Evolutionary conservation across 768 basidiomycete genomes (phyloP).

Genomic region (Podaxis sp.): DNA sequence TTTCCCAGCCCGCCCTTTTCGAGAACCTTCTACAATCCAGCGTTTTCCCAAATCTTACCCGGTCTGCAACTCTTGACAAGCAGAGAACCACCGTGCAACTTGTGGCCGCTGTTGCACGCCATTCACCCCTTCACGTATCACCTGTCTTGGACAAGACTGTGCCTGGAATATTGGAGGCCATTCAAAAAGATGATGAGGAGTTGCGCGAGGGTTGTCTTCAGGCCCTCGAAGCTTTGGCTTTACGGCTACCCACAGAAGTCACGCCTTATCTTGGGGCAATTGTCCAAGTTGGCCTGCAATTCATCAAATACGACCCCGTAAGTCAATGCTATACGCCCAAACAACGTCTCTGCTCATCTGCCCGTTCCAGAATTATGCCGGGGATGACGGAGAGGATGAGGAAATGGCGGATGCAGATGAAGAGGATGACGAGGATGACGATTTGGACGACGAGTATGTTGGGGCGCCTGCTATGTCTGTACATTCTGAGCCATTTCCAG

Average conservation of each 20-base stretch:
- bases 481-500: slow-evolving; percentile 36
- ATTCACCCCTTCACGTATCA: slow-evolving; percentile 67
- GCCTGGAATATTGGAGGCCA: slow-evolving; percentile 68
- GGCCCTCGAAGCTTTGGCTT: slow-evolving; percentile 83
- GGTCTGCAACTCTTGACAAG: slow-evolving; percentile 58
- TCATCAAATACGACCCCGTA: slow-evolving; percentile 94
- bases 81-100: slow-evolving; percentile 80
- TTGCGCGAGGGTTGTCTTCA: slow-evolving; percentile 78
- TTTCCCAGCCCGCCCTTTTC: slow-evolving; percentile 64
- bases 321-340: slow-evolving; percentile 23
- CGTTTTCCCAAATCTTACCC: slow-evolving; percentile 58
- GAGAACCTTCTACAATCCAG: slow-evolving; percentile 55
- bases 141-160: slow-evolving; percentile 62
- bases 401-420: slow-evolving; percentile 70
- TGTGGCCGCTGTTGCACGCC: slow-evolving; percentile 75
- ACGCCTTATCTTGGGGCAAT: slow-evolving; percentile 70
- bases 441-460: slow-evolving; percentile 78
- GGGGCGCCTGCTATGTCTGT: background rate
- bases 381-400: slow-evolving; percentile 47
- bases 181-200: slow-evolving; percentile 80
- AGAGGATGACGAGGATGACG: slow-evolving; percentile 79
- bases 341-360: background rate
- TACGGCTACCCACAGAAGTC: slow-evolving; percentile 83
- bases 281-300: slow-evolving; percentile 67
- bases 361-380: slow-evolving; percentile 48